Conservation (phyloP, 768 basidiomycete genomes). For the Xerocomus potaroensis region DNA sequence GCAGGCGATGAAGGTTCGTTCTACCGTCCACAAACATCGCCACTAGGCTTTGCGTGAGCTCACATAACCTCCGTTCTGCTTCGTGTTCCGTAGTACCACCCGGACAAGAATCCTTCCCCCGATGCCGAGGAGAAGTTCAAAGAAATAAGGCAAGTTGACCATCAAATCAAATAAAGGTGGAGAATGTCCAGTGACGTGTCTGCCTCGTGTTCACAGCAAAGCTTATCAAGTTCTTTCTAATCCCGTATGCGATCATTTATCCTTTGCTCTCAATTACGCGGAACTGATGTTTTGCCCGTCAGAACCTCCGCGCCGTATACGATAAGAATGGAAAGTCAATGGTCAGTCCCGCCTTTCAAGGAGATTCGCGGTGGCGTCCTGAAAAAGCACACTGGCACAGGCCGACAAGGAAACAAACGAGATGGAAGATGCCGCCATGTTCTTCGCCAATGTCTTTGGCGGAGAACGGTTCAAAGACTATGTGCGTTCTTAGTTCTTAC, state of each 20-base stretch:
- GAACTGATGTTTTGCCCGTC: slow-evolving; percentile 9
- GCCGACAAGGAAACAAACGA: slow-evolving; percentile 75
- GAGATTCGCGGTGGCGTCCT: slow-evolving; percentile 5
- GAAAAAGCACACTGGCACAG: slow-evolving; percentile 30
- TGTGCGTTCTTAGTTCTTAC: slow-evolving; percentile 49
- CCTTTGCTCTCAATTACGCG: slow-evolving; percentile 6
- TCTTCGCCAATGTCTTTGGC: slow-evolving; percentile 95
- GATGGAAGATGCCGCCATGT: slow-evolving; percentile 90
- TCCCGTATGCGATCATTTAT: slow-evolving; percentile 46
- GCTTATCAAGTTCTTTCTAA: slow-evolving; percentile 93
- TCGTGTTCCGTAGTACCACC: slow-evolving; percentile 66
- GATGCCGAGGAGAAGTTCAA: slow-evolving; percentile 97
- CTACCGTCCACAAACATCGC: not conserved
- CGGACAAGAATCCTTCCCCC: slow-evolving; percentile 90
- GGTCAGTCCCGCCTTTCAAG: slow-evolving; percentile 40
- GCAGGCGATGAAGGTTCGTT: slow-evolving; percentile 83
- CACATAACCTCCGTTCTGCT: not conserved
- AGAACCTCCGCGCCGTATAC: slow-evolving; percentile 86
- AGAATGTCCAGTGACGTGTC: slow-evolving; percentile 13
- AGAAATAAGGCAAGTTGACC: slow-evolving; percentile 70
- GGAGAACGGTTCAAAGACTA: slow-evolving; percentile 90
- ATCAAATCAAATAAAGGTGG: slow-evolving; percentile 10
- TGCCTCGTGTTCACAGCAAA: slow-evolving; percentile 52
- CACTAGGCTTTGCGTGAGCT: not conserved
- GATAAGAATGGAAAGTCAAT: slow-evolving; percentile 93